phyloP scores from a whole-genome alignment of 2,329 filamentous ascomycete genomes.

The Colletotrichum tropicicola region DNA sequence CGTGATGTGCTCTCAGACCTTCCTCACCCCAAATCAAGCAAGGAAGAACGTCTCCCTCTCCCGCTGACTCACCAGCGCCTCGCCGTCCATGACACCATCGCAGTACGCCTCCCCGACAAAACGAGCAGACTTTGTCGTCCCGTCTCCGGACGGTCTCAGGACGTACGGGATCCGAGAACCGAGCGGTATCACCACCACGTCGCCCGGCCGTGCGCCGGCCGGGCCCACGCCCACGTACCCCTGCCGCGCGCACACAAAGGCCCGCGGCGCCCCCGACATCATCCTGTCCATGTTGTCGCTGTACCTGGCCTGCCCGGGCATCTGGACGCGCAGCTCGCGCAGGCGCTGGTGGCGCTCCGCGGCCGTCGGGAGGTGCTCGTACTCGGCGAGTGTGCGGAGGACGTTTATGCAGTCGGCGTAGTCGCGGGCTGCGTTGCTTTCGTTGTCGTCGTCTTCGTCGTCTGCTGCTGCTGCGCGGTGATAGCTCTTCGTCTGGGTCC shows the following conservation, averaged over 20 bases:
- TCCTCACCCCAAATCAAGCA: no score
- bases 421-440: no score
- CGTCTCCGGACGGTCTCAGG: slow-evolving; percentile 27
- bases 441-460: no score
- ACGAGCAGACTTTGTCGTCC: background rate
- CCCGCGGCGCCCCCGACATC: slow-evolving; percentile 4
- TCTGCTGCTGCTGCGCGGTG: background rate
- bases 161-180: slow-evolving; percentile 27
- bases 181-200: slow-evolving; percentile 23
- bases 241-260: slow-evolving; percentile 22
- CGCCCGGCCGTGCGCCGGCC: slow-evolving; percentile 9
- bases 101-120: slow-evolving; percentile 27
- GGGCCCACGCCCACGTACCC: slow-evolving; percentile 27
- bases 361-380: background rate
- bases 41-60: background rate
- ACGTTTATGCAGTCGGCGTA: slow-evolving; percentile 6
- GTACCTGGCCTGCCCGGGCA: slow-evolving; percentile 1
- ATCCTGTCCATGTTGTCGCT: slow-evolving; percentile 16
- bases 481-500: no score
- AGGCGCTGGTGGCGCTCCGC: background rate
- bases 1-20: background rate
- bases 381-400: background rate
- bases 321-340: background rate
- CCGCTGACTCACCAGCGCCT: slow-evolving; percentile 20
- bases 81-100: slow-evolving; percentile 27